Evolutionary conservation across 495 filamentous ascomycete genomes (phyloP).

Genomic region (Penicillium cinerascens): DNA sequence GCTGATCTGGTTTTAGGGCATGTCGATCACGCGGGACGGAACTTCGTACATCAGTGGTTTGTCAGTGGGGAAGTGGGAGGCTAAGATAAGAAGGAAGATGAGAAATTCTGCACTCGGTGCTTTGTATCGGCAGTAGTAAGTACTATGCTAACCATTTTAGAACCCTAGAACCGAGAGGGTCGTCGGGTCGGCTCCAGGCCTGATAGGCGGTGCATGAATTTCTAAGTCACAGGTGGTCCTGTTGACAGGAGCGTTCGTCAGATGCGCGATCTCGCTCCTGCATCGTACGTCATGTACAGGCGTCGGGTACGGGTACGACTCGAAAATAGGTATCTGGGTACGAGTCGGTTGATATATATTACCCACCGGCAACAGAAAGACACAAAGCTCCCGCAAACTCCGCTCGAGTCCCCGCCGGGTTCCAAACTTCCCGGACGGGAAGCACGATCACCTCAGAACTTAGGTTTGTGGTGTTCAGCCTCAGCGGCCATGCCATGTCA

Average conservation of each 20-base stretch:
- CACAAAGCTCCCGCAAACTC: not conserved
- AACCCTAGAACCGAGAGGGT: not conserved
- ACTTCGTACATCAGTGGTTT: slow-evolving; percentile 14
- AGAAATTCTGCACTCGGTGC: too few relatives aligned
- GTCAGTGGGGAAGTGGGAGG: slow-evolving; percentile 9
- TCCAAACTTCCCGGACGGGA: slow-evolving; percentile 9
- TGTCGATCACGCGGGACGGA: slow-evolving; percentile 43
- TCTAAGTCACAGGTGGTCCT: too few relatives aligned
- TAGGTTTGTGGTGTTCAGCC: slow-evolving; percentile 1
- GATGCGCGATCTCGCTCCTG: not conserved
- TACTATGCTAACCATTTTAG: too few relatives aligned
- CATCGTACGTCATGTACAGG: not conserved
- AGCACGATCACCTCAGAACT: not conserved
- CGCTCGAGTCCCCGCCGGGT: slow-evolving; percentile 11
- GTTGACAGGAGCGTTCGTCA: not conserved
- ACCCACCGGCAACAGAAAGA: too few relatives aligned
- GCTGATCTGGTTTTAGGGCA: slow-evolving; percentile 8
- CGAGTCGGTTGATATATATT: too few relatives aligned
- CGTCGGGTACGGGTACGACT: too few relatives aligned
- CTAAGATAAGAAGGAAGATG: not conserved
- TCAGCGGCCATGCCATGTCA: not conserved
- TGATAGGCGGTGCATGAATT: not conserved
- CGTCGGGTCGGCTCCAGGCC: not conserved
- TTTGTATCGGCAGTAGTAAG: too few relatives aligned
- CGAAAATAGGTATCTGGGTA: too few relatives aligned